These are phyloP conservation scores for Amanita rubescens DNA, from an alignment of 768 basidiomycete genomes.

Conservation along the genomic window DNA sequence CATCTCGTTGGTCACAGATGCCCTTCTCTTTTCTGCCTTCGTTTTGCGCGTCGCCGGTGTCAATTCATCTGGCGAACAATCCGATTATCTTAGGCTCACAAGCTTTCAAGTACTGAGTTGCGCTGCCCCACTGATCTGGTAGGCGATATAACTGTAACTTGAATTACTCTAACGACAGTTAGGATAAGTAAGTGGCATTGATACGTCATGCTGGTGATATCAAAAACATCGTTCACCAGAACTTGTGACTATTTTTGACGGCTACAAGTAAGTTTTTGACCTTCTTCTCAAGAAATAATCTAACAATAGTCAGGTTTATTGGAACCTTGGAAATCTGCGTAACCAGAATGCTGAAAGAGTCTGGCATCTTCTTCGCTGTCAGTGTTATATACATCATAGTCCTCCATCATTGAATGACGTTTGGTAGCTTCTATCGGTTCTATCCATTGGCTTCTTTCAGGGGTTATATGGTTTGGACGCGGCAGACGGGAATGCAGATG, in stretches of 20 bases:
- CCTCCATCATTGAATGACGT: slow-evolving; percentile 3
- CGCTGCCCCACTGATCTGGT: slow-evolving; percentile 87
- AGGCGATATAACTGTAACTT: slow-evolving; percentile 16
- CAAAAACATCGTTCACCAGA: slow-evolving; percentile 32
- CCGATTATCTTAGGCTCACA: slow-evolving; percentile 36
- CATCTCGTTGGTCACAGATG: slow-evolving; percentile 65
- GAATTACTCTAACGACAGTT: neutral
- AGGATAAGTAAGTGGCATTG: slow-evolving; percentile 70
- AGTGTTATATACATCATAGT: slow-evolving; percentile 21
- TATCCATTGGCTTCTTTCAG: slow-evolving; percentile 81
- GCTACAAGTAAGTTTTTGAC: slow-evolving; percentile 51
- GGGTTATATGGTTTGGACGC: slow-evolving; percentile 86
- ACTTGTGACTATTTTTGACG: slow-evolving; percentile 74
- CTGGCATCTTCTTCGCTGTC: slow-evolving; percentile 87
- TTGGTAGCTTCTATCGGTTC: slow-evolving; percentile 65
- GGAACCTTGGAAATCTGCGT: slow-evolving; percentile 95
- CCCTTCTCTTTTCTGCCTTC: slow-evolving; percentile 68
- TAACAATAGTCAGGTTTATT: slow-evolving; percentile 47
- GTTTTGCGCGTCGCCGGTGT: slow-evolving; percentile 60
- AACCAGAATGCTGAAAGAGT: slow-evolving; percentile 88
- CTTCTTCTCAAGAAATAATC: neutral
- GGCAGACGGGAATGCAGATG: slow-evolving; percentile 71
- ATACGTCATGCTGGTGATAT: neutral
- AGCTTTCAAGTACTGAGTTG: slow-evolving; percentile 90
- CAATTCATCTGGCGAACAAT: slow-evolving; percentile 25